Evolutionary conservation across 805 yeast genomes (phyloP), one percentile per base, ranked within the genome.

Genomic region (Ogataea methanolica): DNA sequence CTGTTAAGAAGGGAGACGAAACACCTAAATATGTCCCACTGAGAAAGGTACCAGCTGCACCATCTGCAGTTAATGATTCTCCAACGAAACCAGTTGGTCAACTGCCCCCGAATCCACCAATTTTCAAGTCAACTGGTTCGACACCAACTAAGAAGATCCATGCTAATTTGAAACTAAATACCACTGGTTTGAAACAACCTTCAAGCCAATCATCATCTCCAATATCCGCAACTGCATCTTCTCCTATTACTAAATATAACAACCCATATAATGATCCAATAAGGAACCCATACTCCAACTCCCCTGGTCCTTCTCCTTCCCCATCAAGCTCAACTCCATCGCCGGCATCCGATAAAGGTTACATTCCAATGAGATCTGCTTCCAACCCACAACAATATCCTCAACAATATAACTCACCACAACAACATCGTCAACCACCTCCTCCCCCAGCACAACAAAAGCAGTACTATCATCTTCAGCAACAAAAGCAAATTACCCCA

Each of bases 41-140:
- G 50, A 63, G 73, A 54, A 70, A 63, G 49, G 72, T 73, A 12
- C 74, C 73, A n/a, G 62, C 66, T 17, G 71, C 74, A 16, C 75
- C 75, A 41, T 54, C 44, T 19, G 37, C 48, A 33, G 48, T 31
- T 37, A 47, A 41, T 37, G 35, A 49, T 7, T 44, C 57, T 9
- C 41, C 51, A 12, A 35, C 51, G 3, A 58, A 56, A 41, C 62
- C 63, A 21, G 43, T 48, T 14, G 58, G 57, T 37, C 60, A 59
- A 47, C 47, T 58, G 23, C 63, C 63, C 34, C 63, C 59, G 40
- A 58, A 53, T 36, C 59, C 61, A 6, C 60, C 59, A 14, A 42
- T 49, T 19, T 49, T 49, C 46, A 50, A 51, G n/a, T 39, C 38
- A 34, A 34, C 42, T 9, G 36, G 36, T 26, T 41, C 45, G 8